Conservation (phyloP, 169 alveolate genomes). For the Babesia caballi region DNA sequence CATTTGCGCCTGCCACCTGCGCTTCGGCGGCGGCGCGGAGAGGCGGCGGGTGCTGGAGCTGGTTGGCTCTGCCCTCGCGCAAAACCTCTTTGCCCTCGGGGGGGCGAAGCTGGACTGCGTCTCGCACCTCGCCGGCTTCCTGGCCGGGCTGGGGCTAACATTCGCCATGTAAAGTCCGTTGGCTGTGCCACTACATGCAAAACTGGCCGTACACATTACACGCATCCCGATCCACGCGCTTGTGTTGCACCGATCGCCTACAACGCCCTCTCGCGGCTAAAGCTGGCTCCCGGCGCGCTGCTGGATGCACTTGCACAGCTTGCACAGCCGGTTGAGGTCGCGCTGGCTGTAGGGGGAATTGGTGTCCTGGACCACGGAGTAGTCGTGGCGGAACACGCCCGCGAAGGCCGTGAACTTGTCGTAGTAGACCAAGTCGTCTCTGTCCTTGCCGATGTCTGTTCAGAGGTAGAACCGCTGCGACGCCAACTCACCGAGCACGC, state of each 20-base stretch:
- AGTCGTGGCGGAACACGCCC: conserved; percentile 19
- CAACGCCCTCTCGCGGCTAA: no score
- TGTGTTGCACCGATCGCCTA: no score
- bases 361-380: conserved; percentile 2
- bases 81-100: conserved; percentile 14
- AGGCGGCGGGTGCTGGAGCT: conserved; percentile 10
- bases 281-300: background rate
- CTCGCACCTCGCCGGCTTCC: conserved; percentile 60
- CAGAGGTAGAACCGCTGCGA: background rate
- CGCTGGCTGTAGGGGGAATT: conserved; percentile 18
- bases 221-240: no score
- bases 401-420: conserved; percentile 13
- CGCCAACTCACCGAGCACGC: background rate
- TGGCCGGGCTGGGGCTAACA: conserved; percentile 37
- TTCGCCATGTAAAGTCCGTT: background rate
- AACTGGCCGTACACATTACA: no score
- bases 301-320: conserved; percentile 24
- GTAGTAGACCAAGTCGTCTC: background rate
- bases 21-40: conserved; percentile 18
- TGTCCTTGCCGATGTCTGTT: background rate
- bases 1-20: conserved; percentile 29
- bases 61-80: conserved; percentile 13
- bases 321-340: conserved; percentile 16
- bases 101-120: conserved; percentile 52
- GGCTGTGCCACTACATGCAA: no score